Conservation (phyloP, 2,329 filamentous ascomycete species). For the Nemania diffusa region DNA sequence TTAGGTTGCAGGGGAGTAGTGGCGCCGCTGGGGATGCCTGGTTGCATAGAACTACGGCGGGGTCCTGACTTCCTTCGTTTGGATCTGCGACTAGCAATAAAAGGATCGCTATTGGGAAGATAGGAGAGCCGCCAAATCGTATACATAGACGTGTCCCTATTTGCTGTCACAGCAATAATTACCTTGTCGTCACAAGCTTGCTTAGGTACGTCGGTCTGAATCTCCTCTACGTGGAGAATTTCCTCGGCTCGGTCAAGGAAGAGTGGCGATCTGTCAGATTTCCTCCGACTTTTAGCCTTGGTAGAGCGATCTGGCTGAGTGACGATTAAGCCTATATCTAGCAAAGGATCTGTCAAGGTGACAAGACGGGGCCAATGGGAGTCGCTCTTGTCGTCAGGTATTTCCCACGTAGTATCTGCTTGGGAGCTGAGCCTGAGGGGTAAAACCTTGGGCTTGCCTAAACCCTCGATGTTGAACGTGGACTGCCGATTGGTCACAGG, state of each 20-base stretch:
- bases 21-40: conserved; percentile 76
- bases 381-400: conserved; percentile 62
- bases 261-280: conserved; percentile 54
- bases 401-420: conserved; percentile 68
- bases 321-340: conserved; percentile 86
- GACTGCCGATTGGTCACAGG: conserved; percentile 60
- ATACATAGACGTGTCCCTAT: conserved; percentile 78
- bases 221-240: conserved; percentile 81
- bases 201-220: conserved; percentile 61
- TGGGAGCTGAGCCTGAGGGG: conserved; percentile 64
- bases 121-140: conserved; percentile 88
- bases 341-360: conserved; percentile 84
- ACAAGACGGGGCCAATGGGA: conserved; percentile 80
- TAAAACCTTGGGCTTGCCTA: conserved; percentile 65
- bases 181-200: conserved; percentile 60
- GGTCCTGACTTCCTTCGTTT: conserved; percentile 60
- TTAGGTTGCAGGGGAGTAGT: conserved; percentile 79
- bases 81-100: conserved; percentile 59
- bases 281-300: conserved; percentile 53
- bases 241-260: conserved; percentile 82
- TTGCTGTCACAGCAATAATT: conserved; percentile 82
- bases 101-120: conserved; percentile 72
- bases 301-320: conserved; percentile 60
- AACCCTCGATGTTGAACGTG: conserved; percentile 66
- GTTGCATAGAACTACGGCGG: conserved; percentile 72